These are phyloP conservation scores for Nakaseomyces glabratus DNA, from an alignment of 1,139 yeast species.

Conservation along the genomic window DNA sequence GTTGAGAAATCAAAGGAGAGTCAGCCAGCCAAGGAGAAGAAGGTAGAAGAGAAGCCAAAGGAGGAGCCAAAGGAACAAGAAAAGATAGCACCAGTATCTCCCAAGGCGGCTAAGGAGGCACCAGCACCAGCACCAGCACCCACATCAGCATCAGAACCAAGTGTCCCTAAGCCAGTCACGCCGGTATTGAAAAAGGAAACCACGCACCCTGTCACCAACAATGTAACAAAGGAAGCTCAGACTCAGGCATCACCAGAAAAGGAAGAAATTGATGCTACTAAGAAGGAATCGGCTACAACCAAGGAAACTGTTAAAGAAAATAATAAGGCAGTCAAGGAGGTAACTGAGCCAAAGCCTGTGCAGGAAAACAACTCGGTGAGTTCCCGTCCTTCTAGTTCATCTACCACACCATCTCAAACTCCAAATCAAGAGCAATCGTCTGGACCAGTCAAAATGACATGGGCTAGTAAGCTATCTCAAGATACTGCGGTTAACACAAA, in stretches of 20 bases:
- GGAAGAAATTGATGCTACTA: neutral
- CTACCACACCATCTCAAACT: neutral
- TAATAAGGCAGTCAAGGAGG: neutral
- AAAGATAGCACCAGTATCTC: slow-evolving; percentile 29
- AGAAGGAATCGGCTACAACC: slow-evolving; percentile 24
- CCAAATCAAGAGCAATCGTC: slow-evolving; percentile 5
- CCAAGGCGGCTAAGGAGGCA: slow-evolving; percentile 18
- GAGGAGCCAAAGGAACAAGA: slow-evolving; percentile 36
- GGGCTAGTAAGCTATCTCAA: slow-evolving; percentile 22
- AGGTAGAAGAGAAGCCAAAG: slow-evolving; percentile 13
- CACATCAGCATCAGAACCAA: slow-evolving; percentile 15
- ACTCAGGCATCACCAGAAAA: no score
- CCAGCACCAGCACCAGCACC: slow-evolving; percentile 21
- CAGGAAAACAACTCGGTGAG: neutral
- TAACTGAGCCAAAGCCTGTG: neutral
- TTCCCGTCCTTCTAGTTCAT: neutral
- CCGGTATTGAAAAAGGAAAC: no score
- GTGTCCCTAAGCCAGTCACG: no score
- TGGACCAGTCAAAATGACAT: slow-evolving; percentile 17
- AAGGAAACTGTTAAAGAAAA: slow-evolving; percentile 11
- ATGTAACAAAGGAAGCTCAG: neutral
- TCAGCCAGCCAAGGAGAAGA: slow-evolving; percentile 4
- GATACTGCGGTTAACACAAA: slow-evolving; percentile 5
- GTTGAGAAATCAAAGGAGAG: slow-evolving; percentile 1
- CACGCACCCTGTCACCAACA: neutral